Evolutionary conservation across 2,329 filamentous ascomycete species (phyloP), one percentile per base, ranked within the genome.

Genomic region (Ustulina deusta): DNA sequence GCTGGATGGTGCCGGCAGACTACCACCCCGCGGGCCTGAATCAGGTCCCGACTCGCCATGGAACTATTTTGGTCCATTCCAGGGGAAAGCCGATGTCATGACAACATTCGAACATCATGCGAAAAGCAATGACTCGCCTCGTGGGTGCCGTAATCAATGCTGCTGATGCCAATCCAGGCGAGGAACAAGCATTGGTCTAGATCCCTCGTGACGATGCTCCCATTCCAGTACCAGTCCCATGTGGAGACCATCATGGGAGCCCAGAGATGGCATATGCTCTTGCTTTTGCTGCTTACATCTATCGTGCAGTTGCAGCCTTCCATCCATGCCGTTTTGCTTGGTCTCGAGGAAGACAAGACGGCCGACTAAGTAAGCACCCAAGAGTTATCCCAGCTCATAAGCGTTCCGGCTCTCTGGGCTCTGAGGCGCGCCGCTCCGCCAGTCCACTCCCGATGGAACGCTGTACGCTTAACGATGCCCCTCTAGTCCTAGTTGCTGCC

Each of bases 381-480:
- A 48, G 20, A 48, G 38, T 60, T 48, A 71, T 68, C 51, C 52
- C 52, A 57, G 59, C 34, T 55, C 58, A 61, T 56, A 63, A 62
- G 54, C 46, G 72, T 72, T 70, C 74, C 73, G 71, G 68, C 56
- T 58, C 71, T 61, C 64, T 71, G 74, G 72, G 71, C 72, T 69
- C 72, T 72, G 71, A 71, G 27, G 49, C 73, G 70, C 68, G 73
- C 73, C 73, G 73, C 74, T 72, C 73, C 55, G 69, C 68, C 67
- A 51, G 66, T 68, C 73, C 61, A 49, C 65, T 62, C 36, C 49
- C 46, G 32, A 67, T 68, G 68, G 51, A 57, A 72, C 74, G 68
- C 69, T 72, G 61, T 67, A 65, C 73, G 74, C 72, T 73, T 74
- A 73, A 70, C 58, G 69, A 71, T 74, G 62, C 73, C 74, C 54